These are phyloP conservation scores for Cyclotella kingstonii DNA, from an alignment of 108 stramenopile species.

Conservation along the genomic window DNA sequence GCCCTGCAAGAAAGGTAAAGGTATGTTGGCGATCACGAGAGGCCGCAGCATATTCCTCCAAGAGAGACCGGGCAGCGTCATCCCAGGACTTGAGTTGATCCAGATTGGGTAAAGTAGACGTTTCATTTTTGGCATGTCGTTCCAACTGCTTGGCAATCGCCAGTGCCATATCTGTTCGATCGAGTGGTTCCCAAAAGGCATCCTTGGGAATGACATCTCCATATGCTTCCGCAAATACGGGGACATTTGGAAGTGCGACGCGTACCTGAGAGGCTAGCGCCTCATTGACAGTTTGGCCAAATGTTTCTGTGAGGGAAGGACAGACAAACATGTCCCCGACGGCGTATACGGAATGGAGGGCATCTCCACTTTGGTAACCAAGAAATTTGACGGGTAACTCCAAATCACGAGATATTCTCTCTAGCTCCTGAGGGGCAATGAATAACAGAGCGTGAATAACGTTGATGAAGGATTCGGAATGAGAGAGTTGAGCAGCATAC, in stretches of 20 bases:
- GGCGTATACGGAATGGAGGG: slow-evolving; percentile 48
- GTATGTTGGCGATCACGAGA: slow-evolving; percentile 40
- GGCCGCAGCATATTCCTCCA: slow-evolving; percentile 37
- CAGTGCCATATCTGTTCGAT: slow-evolving; percentile 25
- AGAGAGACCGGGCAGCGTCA: slow-evolving; percentile 35
- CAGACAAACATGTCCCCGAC: slow-evolving; percentile 52
- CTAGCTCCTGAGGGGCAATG: slow-evolving; percentile 35
- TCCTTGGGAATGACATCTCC: slow-evolving; percentile 39
- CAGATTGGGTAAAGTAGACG: slow-evolving; percentile 30
- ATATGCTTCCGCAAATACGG: slow-evolving; percentile 53
- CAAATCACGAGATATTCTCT: slow-evolving; percentile 21
- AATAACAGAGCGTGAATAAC: too few species aligned
- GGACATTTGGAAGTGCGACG: slow-evolving; percentile 47
- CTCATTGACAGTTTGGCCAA: slow-evolving; percentile 61
- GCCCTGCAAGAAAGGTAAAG: slow-evolving; percentile 26
- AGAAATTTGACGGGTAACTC: slow-evolving; percentile 48
- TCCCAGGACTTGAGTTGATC: slow-evolving; percentile 44
- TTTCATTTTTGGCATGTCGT: slow-evolving; percentile 30
- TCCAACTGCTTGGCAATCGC: slow-evolving; percentile 37
- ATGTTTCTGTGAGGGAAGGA: slow-evolving; percentile 51
- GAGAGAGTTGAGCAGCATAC: background rate
- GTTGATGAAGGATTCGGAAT: too few species aligned
- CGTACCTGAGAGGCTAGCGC: slow-evolving; percentile 49
- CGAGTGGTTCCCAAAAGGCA: slow-evolving; percentile 52
- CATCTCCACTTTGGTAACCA: slow-evolving; percentile 52